Conservation (phyloP, 306 rosid genomes). For the Parietaria judaica region DNA sequence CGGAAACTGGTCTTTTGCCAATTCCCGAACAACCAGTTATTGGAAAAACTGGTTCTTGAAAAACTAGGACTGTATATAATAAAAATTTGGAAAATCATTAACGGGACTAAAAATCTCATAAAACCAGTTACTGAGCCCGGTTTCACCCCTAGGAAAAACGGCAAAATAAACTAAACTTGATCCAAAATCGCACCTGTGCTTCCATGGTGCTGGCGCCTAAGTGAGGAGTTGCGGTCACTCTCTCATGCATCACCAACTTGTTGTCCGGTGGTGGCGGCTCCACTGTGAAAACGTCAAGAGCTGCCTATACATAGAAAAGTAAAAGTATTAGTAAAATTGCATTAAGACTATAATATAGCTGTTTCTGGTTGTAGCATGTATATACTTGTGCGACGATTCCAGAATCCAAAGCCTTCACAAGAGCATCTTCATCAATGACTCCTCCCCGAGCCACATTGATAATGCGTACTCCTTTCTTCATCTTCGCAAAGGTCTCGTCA, state of each 20-base stretch:
- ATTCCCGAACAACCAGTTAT: too few relatives aligned
- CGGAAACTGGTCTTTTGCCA: too few relatives aligned
- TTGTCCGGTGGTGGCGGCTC: constrained; percentile 76
- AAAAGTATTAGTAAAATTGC: constrained; percentile 1
- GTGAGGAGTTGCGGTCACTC: constrained; percentile 90
- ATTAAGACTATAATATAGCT: not conserved
- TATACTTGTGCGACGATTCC: constrained; percentile 92
- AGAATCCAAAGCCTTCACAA: constrained; percentile 78
- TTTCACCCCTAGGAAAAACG: not conserved
- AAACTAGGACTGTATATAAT: too few relatives aligned
- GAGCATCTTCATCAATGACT: constrained; percentile 93
- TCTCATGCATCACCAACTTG: constrained; percentile 75
- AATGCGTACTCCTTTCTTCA: constrained; percentile 91
- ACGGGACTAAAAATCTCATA: too few relatives aligned
- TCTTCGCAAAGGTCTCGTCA: constrained; percentile 86
- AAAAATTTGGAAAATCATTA: too few relatives aligned
- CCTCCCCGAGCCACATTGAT: constrained; percentile 98
- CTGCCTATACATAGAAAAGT: constrained; percentile 50
- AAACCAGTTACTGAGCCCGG: too few relatives aligned
- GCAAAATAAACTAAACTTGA: not conserved
- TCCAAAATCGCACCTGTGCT: constrained; percentile 60
- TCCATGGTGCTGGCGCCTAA: constrained; percentile 98
- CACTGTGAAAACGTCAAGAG: constrained; percentile 86
- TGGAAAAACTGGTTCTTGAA: too few relatives aligned
- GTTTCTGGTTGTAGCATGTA: constrained; percentile 6